Conservation (phyloP, 306 rosid genomes). For the Castanea sativa region DNA sequence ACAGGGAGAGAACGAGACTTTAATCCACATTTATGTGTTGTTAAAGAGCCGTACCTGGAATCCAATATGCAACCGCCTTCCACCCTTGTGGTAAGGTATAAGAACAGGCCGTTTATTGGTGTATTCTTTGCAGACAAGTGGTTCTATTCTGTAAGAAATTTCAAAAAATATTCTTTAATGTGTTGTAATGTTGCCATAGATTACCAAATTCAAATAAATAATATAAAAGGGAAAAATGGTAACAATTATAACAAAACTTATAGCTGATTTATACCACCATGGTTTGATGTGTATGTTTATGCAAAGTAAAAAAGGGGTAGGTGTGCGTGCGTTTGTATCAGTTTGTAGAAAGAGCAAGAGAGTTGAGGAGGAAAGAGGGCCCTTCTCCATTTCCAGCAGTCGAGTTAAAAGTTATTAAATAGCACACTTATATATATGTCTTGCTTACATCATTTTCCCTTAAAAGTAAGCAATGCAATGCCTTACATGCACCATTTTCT, state of each 20-base stretch:
- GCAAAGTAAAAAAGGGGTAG: neutral
- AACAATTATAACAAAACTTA: neutral
- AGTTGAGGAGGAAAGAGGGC: too few relatives aligned
- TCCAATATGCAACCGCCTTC: slow-evolving; percentile 93
- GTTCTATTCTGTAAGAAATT: slow-evolving; percentile 69
- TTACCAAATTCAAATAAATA: neutral
- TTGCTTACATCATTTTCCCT: neutral
- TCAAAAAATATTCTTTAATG: slow-evolving; percentile 16
- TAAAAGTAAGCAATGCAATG: neutral
- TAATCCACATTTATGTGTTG: neutral
- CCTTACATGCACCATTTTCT: neutral
- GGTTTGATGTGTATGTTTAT: neutral
- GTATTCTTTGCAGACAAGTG: slow-evolving; percentile 91
- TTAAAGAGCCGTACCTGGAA: slow-evolving; percentile 58
- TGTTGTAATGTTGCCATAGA: neutral
- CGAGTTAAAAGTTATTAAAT: neutral
- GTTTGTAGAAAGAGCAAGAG: neutral
- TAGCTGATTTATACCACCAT: neutral
- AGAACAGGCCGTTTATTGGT: slow-evolving; percentile 70
- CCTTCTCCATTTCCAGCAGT: neutral
- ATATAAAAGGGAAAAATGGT: neutral
- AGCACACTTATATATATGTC: neutral
- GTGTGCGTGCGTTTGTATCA: neutral
- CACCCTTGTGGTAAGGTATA: slow-evolving; percentile 94
- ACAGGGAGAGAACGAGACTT: slow-evolving; percentile 6